A percentile compares a stretch with the other conserved stretches of the same genome.
phyloP scores from a whole-genome alignment of 2,329 filamentous ascomycete genomes.

The Domatiomyces globalis region DNA sequence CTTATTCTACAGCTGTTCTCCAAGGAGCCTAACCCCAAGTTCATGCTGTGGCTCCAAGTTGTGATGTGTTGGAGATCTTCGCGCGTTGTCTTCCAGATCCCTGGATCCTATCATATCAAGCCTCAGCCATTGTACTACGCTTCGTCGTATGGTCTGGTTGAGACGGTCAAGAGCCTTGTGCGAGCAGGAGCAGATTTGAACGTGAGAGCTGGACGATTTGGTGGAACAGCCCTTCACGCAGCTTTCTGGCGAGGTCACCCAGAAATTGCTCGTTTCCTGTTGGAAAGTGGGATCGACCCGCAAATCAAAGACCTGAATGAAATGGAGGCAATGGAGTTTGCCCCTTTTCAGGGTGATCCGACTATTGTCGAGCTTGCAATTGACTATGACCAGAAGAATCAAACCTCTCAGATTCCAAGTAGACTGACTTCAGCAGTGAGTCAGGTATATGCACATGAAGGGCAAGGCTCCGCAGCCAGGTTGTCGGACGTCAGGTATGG shows the following conservation, averaged over 20 bases:
- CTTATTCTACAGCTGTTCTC: slow-evolving; percentile 9
- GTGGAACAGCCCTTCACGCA: slow-evolving; percentile 10
- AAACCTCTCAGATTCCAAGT: too few relatives aligned
- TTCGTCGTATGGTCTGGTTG: slow-evolving; percentile 8
- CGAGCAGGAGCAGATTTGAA: slow-evolving; percentile 4
- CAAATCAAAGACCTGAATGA: slow-evolving; percentile 8
- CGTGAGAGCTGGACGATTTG: slow-evolving; percentile 8
- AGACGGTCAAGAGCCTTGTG: slow-evolving; percentile 8
- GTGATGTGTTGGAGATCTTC: slow-evolving; percentile 1
- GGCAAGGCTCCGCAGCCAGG: too few relatives aligned
- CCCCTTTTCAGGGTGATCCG: slow-evolving; percentile 1
- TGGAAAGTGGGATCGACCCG: slow-evolving; percentile 8
- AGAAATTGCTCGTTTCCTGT: slow-evolving; percentile 5
- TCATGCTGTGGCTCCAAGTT: slow-evolving; percentile 11
- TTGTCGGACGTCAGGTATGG: too few relatives aligned
- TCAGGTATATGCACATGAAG: too few relatives aligned
- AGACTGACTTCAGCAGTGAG: too few relatives aligned
- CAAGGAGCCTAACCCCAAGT: slow-evolving; percentile 4
- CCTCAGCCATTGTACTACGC: slow-evolving; percentile 9
- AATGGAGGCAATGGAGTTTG: slow-evolving; percentile 4
- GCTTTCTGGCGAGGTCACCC: slow-evolving; percentile 8
- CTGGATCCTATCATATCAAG: slow-evolving; percentile 1
- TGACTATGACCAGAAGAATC: too few relatives aligned
- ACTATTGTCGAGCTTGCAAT: neutral
- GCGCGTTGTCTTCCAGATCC: slow-evolving; percentile 2